These are phyloP conservation scores for Diaporthe batatas DNA, from an alignment of 2,329 filamentous ascomycete genomes.

Conservation along the genomic window DNA sequence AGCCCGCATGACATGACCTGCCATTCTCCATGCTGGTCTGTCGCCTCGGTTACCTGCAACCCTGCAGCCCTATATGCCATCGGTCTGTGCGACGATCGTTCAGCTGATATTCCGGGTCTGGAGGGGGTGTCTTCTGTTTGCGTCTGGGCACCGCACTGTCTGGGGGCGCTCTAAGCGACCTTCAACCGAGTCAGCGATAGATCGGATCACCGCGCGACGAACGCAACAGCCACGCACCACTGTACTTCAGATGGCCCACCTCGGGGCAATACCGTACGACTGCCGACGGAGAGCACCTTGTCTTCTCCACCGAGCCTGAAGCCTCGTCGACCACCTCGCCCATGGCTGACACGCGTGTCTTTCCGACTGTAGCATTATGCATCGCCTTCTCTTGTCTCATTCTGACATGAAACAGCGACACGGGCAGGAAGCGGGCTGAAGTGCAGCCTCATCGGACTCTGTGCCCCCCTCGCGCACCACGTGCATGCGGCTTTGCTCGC, in stretches of 20 bases:
- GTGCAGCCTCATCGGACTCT: slow-evolving; percentile 17
- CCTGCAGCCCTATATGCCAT: slow-evolving; percentile 33
- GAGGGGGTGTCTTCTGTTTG: neutral
- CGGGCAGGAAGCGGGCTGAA: slow-evolving; percentile 15
- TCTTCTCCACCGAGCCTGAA: neutral
- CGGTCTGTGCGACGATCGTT: slow-evolving; percentile 26
- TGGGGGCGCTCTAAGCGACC: neutral
- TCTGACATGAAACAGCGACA: slow-evolving; percentile 7
- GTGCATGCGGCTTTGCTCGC: neutral
- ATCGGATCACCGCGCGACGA: slow-evolving; percentile 29
- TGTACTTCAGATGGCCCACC: slow-evolving; percentile 6
- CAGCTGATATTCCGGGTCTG: slow-evolving; percentile 23
- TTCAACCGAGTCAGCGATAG: slow-evolving; percentile 19
- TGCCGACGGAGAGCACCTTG: neutral
- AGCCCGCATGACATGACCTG: slow-evolving; percentile 9
- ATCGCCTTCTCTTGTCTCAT: neutral
- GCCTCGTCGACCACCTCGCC: neutral
- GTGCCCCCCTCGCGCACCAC: neutral
- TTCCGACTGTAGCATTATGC: neutral
- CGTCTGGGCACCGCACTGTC: neutral
- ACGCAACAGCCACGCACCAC: neutral
- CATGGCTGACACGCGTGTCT: neutral
- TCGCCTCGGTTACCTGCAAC: neutral
- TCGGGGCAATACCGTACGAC: neutral
- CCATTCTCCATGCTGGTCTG: neutral